A percentile compares a stretch with the other conserved stretches of the same genome.
phyloP scores from a whole-genome alignment of 352 stramenopile genomes.

The Pythium sukuiense region DNA sequence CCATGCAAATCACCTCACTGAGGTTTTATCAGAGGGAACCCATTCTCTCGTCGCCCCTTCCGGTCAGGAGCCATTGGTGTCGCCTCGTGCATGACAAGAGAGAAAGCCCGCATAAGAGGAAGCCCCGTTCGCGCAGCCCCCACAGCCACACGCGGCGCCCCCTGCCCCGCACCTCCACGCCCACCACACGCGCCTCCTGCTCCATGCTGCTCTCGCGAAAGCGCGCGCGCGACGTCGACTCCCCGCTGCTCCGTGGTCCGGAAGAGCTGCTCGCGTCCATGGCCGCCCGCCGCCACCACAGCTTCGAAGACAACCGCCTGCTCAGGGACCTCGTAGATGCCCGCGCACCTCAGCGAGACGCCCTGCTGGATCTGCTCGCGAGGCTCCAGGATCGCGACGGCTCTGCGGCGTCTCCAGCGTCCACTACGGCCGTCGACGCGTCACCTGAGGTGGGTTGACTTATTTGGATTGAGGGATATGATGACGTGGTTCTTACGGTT shows the following conservation, averaged over 20 bases:
- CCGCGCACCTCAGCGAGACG: constrained; percentile 11
- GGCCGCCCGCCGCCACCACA: not conserved
- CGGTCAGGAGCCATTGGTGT: constrained; percentile 4
- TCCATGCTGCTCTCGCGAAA: constrained; percentile 57
- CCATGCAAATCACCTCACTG: constrained; percentile 12
- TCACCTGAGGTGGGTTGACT: constrained; percentile 26
- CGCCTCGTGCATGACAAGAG: constrained; percentile 3
- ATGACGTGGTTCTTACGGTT: not conserved
- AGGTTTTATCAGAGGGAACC: constrained; percentile 27
- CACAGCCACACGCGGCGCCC: not conserved
- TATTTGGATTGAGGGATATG: not conserved
- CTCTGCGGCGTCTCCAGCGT: not conserved
- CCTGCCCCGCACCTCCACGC: not conserved
- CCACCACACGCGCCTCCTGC: not conserved
- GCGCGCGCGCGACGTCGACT: constrained; percentile 32
- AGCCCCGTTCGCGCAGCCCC: not conserved
- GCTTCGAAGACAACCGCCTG: constrained; percentile 39
- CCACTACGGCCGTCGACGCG: constrained; percentile 10
- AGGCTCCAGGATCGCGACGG: constrained; percentile 29
- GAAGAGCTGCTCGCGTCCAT: constrained; percentile 19
- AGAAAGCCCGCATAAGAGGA: not conserved
- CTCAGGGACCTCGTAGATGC: constrained; percentile 37
- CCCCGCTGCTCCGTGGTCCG: constrained; percentile 31
- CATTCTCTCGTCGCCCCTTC: constrained; percentile 16
- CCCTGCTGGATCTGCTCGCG: constrained; percentile 35